phyloP scores from a whole-genome alignment of 495 filamentous ascomycete genomes.

The Neurospora tetraspora region DNA sequence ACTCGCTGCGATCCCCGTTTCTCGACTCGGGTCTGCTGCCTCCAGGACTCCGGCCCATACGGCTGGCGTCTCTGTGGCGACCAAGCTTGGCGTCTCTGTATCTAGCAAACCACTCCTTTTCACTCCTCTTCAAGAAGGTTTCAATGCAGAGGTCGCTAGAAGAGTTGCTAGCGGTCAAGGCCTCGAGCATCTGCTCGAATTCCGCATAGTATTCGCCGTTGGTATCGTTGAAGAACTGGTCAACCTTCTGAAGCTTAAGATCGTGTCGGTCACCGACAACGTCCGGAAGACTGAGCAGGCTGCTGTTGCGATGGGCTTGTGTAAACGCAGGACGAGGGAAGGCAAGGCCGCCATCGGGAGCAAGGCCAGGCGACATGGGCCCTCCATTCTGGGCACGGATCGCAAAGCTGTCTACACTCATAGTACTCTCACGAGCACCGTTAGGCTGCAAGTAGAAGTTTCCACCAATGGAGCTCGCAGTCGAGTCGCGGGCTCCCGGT shows the following conservation, averaged over 20 bases:
- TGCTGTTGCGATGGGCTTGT: constrained; percentile 21
- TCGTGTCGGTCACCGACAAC: constrained; percentile 54
- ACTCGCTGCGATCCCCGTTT: constrained; percentile 15
- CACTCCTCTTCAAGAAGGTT: constrained; percentile 48
- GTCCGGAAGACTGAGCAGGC: constrained; percentile 39
- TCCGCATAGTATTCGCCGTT: constrained; percentile 45
- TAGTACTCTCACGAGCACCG: constrained; percentile 21
- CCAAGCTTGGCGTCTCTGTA: constrained; percentile 51
- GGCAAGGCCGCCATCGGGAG: constrained; percentile 12
- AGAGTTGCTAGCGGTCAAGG: constrained; percentile 44
- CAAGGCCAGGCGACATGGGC: constrained; percentile 25
- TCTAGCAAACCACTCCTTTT: constrained; percentile 54
- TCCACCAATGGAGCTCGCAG: constrained; percentile 8
- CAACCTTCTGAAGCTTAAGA: constrained; percentile 52
- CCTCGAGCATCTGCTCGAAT: constrained; percentile 47
- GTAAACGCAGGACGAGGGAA: constrained; percentile 21
- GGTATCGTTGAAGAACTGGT: constrained; percentile 59
- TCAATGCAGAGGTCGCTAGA: constrained; percentile 51
- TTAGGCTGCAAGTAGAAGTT: constrained; percentile 13
- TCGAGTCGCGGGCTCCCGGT: constrained; percentile 11
- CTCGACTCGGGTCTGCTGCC: constrained; percentile 17
- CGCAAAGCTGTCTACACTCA: constrained; percentile 30
- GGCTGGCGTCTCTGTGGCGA: constrained; percentile 12
- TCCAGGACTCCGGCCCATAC: constrained; percentile 5
- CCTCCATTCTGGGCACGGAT: constrained; percentile 28